Evolutionary conservation across 768 basidiomycete species (phyloP).

Genomic region (Rhizopogon roseolus): DNA sequence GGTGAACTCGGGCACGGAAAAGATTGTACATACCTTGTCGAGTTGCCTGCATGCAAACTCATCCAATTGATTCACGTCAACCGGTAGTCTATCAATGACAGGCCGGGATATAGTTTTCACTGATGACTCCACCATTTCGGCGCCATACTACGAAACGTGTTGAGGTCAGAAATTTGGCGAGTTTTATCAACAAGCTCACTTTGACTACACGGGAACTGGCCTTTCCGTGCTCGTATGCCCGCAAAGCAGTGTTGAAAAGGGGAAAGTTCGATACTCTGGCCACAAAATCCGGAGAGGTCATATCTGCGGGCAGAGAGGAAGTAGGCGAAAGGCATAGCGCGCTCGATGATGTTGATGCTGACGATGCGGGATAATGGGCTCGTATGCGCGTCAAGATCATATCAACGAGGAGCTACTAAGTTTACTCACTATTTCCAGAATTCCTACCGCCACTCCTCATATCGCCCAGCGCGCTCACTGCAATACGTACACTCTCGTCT

Average conservation of each 20-base stretch:
- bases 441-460: constrained; percentile 53
- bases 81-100: constrained; percentile 75
- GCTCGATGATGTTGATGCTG: constrained; percentile 9
- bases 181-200: constrained; percentile 35
- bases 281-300: constrained; percentile 31
- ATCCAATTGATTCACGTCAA: constrained; percentile 69
- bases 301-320: constrained; percentile 9
- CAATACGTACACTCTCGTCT: constrained; percentile 77
- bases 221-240: constrained; percentile 79
- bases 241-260: constrained; percentile 65
- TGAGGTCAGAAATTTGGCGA: constrained; percentile 7
- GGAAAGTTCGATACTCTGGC: constrained; percentile 66
- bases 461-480: constrained; percentile 69
- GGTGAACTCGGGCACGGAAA: background rate
- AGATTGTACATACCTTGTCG: constrained; percentile 56
- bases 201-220: constrained; percentile 82
- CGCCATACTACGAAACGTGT: constrained; percentile 60
- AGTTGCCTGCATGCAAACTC: constrained; percentile 88
- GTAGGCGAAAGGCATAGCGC: constrained; percentile 11
- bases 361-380: background rate
- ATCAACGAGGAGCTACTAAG: background rate
- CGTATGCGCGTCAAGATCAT: background rate
- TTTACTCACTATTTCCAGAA: constrained; percentile 10
- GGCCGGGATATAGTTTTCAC: constrained; percentile 78
- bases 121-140: constrained; percentile 81